Evolutionary conservation across 441 rosid genomes (phyloP).

Genomic region (Cnidoscolus chayamansa): DNA sequence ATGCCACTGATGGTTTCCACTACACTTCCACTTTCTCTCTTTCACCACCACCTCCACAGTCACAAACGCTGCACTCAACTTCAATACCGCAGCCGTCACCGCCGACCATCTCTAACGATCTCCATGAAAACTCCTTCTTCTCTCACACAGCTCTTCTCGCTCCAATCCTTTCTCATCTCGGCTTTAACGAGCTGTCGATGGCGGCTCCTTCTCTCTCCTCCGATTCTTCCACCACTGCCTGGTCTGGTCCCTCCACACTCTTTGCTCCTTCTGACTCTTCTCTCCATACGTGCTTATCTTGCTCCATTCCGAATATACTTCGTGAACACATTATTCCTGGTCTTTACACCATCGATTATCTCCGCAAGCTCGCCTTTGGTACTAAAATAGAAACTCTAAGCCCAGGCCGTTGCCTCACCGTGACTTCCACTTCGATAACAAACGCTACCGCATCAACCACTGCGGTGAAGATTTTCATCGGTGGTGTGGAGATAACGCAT

Average conservation of each 20-base stretch:
- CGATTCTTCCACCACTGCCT: conserved; percentile 30
- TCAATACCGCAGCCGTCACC: conserved; percentile 1
- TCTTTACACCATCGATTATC: conserved; percentile 48
- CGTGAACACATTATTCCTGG: conserved; percentile 65
- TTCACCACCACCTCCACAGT: conserved; percentile 13
- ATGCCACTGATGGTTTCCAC: conserved; percentile 9
- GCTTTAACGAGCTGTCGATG: conserved; percentile 49
- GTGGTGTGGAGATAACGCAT: conserved; percentile 55
- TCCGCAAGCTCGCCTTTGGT: conserved; percentile 44
- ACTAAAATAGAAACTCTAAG: conserved; percentile 53
- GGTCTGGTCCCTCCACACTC: conserved; percentile 60
- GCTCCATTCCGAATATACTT: conserved; percentile 45
- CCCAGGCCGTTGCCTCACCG: conserved; percentile 54
- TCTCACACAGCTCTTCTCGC: conserved; percentile 34
- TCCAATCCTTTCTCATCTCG: conserved; percentile 57
- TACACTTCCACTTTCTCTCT: not conserved
- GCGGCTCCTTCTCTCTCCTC: conserved; percentile 39
- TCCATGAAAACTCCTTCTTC: conserved; percentile 28
- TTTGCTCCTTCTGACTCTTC: conserved; percentile 63
- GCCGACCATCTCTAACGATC: conserved; percentile 12
- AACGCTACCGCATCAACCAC: conserved; percentile 23
- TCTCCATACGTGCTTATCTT: conserved; percentile 43
- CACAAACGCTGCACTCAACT: not conserved
- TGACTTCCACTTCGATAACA: conserved; percentile 31
- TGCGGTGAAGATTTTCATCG: conserved; percentile 37